Evolutionary conservation across 1,139 yeast genomes (phyloP), one percentile per base, ranked within the genome.

Genomic region (Saccharomyces hybrid): DNA sequence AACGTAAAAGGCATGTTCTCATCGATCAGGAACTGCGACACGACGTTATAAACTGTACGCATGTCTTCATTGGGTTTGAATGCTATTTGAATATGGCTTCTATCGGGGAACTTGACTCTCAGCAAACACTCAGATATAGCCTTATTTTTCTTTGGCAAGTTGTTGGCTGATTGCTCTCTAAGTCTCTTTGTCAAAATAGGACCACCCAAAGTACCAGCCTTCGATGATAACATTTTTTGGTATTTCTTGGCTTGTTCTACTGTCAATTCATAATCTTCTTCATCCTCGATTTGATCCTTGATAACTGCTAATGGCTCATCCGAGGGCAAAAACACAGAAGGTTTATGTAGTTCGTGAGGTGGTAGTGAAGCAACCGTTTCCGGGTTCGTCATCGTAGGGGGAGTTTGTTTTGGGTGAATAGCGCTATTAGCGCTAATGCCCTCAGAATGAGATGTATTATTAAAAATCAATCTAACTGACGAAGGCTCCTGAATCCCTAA

Each of bases 91-190:
- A 82, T 64, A 30, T 75, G 73, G 4, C 77, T 67, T 28, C 77
- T 70, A 66, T 82, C 84, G 1, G 86, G 85, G 58, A 82, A 81
- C 57, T 76, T 75, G 32, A 82, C 63, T 51, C 86, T 69, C 9
- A 82, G 70, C 27, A 72, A 69, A 41, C 73, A 65, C 14, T 67
- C 65, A 3, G 58, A 57, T 2, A 69, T 56, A 5, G 48, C 2
- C 11, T 50, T 52, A 23, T 60, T 59, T 13, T 57, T 58, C 5
- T 59, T 42, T 26, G 28, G 52, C 53, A 25, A 54, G 52, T 50
- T 62, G 51, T 26, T 54, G 46, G 57, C 60, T 59, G 49, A 61
- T 61, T 52, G 63, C 62, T 60, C 71, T 66, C 55, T 68, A 66
- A 56, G 69, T 66, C 68, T 69, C 70, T 56, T 70, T 49, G 70